Base-by-base conservation (phyloP, 495 filamentous ascomycete genomes). In the Penicillium pancosmium region DNA sequence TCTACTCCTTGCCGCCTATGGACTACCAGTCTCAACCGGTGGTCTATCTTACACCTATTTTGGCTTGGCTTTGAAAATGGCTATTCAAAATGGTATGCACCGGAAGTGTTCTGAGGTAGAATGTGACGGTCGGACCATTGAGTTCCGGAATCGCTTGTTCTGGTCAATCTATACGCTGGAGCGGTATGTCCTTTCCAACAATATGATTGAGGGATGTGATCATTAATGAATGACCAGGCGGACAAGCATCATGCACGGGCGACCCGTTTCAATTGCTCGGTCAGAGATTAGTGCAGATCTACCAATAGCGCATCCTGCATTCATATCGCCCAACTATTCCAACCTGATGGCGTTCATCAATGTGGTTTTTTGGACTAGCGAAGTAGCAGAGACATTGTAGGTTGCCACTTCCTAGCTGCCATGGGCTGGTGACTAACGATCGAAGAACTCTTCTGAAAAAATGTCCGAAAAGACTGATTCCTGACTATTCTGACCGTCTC, bases 1-100 rank as follows among this genome's bases (percentile, higher is more conserved):
- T 54, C 54, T 82, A 8, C 62, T 82, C 33, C 68, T 82, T 12
- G 79, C 75, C 5, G 70, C 72, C 13, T 82, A 79, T 58, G 61
- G 75, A 7, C 53, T 82, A 13, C 76, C 79, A 4, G 62, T 79
- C 8, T 78, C 80, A 50, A 75, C 77, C 1, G 72, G 73, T 13
- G 79, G 78, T 0, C 64, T 81, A 4, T 74, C 75, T 6, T 81
- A 79, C 44, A 81, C 75, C 4, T 82, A 81, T 55, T 74, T 79
- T 52, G 75, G 75, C 0, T 56, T 81, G 27, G 74, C 77, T 1
- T 66, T 81, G 25, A 81, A 81, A 53, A 74, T 81, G 70, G 78
- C 77, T 0, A 79, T 81, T 33, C 78, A 80, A 46, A 81, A 81
- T 56, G 78, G 78, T 8, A 81, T 81, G 78, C 78, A 81, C 54